These are phyloP conservation scores for Zychaea mexicana DNA, from an alignment of 371 early-diverging fungal species.

Conservation along the genomic window DNA sequence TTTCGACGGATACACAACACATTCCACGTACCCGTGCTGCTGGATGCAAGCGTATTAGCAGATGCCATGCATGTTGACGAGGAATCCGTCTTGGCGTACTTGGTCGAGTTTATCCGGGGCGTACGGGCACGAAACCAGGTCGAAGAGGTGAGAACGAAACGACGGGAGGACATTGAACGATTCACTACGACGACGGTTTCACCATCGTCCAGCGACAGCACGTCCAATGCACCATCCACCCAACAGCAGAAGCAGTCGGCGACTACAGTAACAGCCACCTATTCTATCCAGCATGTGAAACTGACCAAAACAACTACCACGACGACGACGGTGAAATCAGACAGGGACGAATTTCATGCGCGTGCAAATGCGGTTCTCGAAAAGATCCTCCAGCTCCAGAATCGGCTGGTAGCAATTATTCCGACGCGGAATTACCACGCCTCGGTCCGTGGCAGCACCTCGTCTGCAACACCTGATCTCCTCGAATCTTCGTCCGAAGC, in stretches of 20 bases:
- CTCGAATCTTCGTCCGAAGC: constrained; percentile 4
- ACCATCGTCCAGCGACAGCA: background rate
- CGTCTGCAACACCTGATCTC: constrained; percentile 11
- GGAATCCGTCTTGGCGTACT: constrained; percentile 21
- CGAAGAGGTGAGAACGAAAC: background rate
- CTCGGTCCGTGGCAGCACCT: background rate
- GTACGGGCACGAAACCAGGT: constrained; percentile 11
- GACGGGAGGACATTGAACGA: constrained; percentile 18
- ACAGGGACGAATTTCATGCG: constrained; percentile 31
- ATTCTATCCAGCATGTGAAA: constrained; percentile 33
- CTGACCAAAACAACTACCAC: constrained; percentile 37
- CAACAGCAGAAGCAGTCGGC: background rate
- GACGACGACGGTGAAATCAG: constrained; percentile 24
- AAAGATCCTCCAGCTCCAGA: constrained; percentile 34
- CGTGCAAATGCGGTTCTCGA: constrained; percentile 25
- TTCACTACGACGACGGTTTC: constrained; percentile 8
- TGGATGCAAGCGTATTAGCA: constrained; percentile 19
- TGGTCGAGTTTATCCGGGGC: constrained; percentile 21
- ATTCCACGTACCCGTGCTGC: constrained; percentile 23
- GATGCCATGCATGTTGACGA: constrained; percentile 18
- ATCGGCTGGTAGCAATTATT: constrained; percentile 27
- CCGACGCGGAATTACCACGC: constrained; percentile 24
- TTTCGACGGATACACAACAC: constrained; percentile 23
- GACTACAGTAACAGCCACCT: constrained; percentile 30
- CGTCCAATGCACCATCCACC: background rate